These are phyloP conservation scores for Aureobasidium sp. DNA, from an alignment of 2,329 filamentous ascomycete species.

Conservation along the genomic window DNA sequence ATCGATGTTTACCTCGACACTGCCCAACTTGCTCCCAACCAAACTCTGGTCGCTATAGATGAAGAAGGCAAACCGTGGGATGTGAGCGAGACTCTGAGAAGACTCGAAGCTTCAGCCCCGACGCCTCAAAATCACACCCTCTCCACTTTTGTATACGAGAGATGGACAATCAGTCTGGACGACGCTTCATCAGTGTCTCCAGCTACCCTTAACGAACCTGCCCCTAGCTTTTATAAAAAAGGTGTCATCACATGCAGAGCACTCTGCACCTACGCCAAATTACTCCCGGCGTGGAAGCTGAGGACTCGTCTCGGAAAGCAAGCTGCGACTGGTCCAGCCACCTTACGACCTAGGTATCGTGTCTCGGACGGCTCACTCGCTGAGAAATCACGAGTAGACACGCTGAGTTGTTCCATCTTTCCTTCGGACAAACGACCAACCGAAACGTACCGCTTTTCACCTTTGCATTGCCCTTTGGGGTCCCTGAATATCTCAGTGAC, in stretches of 20 bases:
- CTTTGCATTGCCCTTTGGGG: conserved; percentile 80
- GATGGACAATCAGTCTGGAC: conserved; percentile 82
- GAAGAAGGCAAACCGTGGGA: conserved; percentile 90
- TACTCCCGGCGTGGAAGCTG: conserved; percentile 83
- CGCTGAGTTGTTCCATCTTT: conserved; percentile 63
- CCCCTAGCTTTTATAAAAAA: conserved; percentile 95
- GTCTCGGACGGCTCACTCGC: conserved; percentile 53
- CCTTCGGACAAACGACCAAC: conserved; percentile 47
- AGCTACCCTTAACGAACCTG: conserved; percentile 48
- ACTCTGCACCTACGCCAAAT: conserved; percentile 71
- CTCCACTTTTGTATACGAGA: conserved; percentile 77
- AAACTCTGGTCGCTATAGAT: conserved; percentile 81
- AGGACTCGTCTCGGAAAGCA: conserved; percentile 67
- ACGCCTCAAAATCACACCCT: conserved; percentile 41
- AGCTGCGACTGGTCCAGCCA: conserved; percentile 50
- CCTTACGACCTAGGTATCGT: conserved; percentile 70
- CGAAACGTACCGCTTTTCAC: conserved; percentile 72
- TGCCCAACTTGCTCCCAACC: conserved; percentile 69
- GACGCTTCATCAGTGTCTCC: conserved; percentile 50
- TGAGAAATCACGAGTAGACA: conserved; percentile 53
- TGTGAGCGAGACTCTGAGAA: conserved; percentile 73
- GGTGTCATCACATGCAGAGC: conserved; percentile 91
- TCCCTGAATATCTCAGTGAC: conserved; percentile 73
- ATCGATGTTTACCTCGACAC: conserved; percentile 71
- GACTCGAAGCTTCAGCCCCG: conserved; percentile 44